A percentile compares a stretch with the other conserved stretches of the same genome.
Evolutionary conservation across 1,284 basidiomycete species (phyloP).

Genomic region (Leccinum fuscescens): DNA sequence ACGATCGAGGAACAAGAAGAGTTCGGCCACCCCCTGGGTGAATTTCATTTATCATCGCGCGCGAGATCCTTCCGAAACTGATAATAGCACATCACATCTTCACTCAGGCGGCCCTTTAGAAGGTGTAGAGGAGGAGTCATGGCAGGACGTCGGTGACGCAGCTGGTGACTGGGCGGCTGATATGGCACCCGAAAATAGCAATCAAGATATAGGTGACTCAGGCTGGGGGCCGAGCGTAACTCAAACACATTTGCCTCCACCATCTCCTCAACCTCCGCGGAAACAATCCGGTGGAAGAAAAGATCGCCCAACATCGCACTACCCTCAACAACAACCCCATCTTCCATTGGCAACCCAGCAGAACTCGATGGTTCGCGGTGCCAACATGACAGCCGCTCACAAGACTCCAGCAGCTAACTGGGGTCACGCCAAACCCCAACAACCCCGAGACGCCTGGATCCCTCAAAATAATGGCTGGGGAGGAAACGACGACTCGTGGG

Average conservation of each 20-base stretch:
- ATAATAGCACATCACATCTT: slow-evolving; percentile 12
- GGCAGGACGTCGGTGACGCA: slow-evolving; percentile 27
- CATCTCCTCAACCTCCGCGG: slow-evolving; percentile 15
- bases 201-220: slow-evolving; percentile 22
- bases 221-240: slow-evolving; percentile 20
- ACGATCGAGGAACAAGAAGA: slow-evolving; percentile 32
- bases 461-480: slow-evolving; percentile 19
- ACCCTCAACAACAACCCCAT: slow-evolving; percentile 15
- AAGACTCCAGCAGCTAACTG: slow-evolving; percentile 3
- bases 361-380: slow-evolving; percentile 4
- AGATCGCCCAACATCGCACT: slow-evolving; percentile 19
- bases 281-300: slow-evolving; percentile 17
- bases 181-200: slow-evolving; percentile 23
- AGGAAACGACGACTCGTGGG: slow-evolving; percentile 17
- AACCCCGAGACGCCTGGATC: slow-evolving; percentile 18
- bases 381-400: slow-evolving; percentile 7
- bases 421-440: slow-evolving; percentile 16
- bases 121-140: slow-evolving; percentile 25
- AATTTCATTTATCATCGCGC: slow-evolving; percentile 7
- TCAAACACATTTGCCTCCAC: slow-evolving; percentile 21
- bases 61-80: slow-evolving; percentile 4
- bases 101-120: slow-evolving; percentile 18
- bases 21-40: slow-evolving; percentile 23
- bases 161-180: slow-evolving; percentile 26
- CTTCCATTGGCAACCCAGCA: slow-evolving; percentile 1